A percentile compares a stretch with the other conserved stretches of the same genome.
Conservation (phyloP, 345 rosid genomes). For the Sisymbrium altissimum region DNA sequence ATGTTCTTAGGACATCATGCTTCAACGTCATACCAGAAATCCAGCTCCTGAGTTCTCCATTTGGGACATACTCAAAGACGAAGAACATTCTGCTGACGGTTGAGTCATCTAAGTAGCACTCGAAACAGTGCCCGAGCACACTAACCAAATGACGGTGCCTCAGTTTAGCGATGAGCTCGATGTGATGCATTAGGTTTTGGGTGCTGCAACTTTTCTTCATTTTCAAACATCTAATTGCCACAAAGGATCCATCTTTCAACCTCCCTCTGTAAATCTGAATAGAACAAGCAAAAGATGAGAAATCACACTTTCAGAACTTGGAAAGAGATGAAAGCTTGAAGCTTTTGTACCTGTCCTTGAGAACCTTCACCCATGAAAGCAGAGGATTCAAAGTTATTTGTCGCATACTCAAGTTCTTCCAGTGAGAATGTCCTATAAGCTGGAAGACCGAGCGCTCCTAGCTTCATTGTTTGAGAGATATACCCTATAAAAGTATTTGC, state of each 20-base stretch:
- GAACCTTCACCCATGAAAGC: constrained; percentile 96
- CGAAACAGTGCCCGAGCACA: constrained; percentile 90
- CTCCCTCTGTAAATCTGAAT: constrained; percentile 82
- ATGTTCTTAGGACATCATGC: neutral
- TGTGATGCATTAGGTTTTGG: constrained; percentile 72
- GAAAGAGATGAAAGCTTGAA: neutral
- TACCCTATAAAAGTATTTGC: constrained; percentile 51
- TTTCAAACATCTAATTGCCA: constrained; percentile 83
- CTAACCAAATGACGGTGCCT: constrained; percentile 89
- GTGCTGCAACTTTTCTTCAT: constrained; percentile 75
- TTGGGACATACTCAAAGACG: constrained; percentile 81
- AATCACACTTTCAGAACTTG: neutral
- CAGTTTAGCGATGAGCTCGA: constrained; percentile 80
- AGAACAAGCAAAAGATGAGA: neutral
- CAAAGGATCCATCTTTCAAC: constrained; percentile 70
- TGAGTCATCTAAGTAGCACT: constrained; percentile 89
- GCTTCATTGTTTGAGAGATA: constrained; percentile 83
- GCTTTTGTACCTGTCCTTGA: constrained; percentile 71
- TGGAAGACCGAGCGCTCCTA: constrained; percentile 84
- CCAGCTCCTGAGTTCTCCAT: constrained; percentile 86
- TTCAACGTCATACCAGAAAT: constrained; percentile 58
- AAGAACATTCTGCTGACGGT: constrained; percentile 91
- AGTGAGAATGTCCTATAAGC: constrained; percentile 79
- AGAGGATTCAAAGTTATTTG: constrained; percentile 75
- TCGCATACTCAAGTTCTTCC: constrained; percentile 85